Evolutionary conservation across 2,329 filamentous ascomycete genomes (phyloP).

Genomic region (Paradendryphiella salina): DNA sequence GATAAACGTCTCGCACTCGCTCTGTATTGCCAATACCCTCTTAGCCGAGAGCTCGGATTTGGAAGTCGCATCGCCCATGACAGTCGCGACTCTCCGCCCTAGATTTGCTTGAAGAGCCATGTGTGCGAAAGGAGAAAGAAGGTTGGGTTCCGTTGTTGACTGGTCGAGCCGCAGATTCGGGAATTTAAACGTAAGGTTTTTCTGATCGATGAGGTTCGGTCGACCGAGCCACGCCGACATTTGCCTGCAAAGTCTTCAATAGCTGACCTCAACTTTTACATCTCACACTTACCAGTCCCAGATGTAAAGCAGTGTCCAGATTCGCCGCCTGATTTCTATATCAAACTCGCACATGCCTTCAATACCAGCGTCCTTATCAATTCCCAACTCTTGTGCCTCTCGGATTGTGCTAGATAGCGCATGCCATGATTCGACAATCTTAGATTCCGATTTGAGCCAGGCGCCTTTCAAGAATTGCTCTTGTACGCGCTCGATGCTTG

Average conservation of each 20-base stretch:
- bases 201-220: slow-evolving; percentile 51
- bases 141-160: slow-evolving; percentile 38
- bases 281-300: slow-evolving; percentile 53
- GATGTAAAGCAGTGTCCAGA: slow-evolving; percentile 53
- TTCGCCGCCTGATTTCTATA: slow-evolving; percentile 52
- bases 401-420: slow-evolving; percentile 50
- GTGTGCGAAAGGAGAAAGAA: slow-evolving; percentile 52
- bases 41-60: slow-evolving; percentile 23
- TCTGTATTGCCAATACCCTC: slow-evolving; percentile 33
- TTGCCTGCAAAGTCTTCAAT: slow-evolving; percentile 30
- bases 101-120: slow-evolving; percentile 50
- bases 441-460: slow-evolving; percentile 55
- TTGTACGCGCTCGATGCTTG: slow-evolving; percentile 53
- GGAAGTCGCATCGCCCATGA: slow-evolving; percentile 26
- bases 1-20: slow-evolving; percentile 52
- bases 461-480: slow-evolving; percentile 54
- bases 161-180: slow-evolving; percentile 49
- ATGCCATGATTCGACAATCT: slow-evolving; percentile 57
- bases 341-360: slow-evolving; percentile 51
- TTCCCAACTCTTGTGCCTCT: slow-evolving; percentile 54
- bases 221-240: slow-evolving; percentile 52
- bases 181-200: slow-evolving; percentile 46
- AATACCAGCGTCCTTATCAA: slow-evolving; percentile 48
- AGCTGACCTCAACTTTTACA: neutral
- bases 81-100: slow-evolving; percentile 34